phyloP scores from a whole-genome alignment of 2,329 filamentous ascomycete species.

The Nectriaceae sp. region DNA sequence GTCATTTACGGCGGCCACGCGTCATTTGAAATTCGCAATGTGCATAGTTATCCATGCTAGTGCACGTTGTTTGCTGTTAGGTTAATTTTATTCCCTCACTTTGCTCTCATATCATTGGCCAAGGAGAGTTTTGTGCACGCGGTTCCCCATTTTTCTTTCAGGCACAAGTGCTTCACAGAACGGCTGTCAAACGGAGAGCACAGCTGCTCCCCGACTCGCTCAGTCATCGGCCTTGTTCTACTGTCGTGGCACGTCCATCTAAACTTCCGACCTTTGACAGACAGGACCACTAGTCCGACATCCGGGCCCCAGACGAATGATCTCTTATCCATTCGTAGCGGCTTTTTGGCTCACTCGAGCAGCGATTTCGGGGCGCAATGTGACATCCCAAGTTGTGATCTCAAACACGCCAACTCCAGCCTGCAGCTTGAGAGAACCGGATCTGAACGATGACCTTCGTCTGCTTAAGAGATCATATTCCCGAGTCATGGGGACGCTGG shows the following conservation, averaged over 20 bases:
- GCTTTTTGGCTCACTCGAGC: too few relatives aligned
- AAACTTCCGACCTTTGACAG: too few relatives aligned
- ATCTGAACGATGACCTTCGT: too few relatives aligned
- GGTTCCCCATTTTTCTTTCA: background rate
- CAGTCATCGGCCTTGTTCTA: background rate
- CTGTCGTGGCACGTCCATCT: background rate
- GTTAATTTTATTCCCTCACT: background rate
- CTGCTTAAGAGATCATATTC: too few relatives aligned
- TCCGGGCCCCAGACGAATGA: too few relatives aligned
- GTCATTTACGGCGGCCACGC: background rate
- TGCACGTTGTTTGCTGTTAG: background rate
- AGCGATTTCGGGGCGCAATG: too few relatives aligned
- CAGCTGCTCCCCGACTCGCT: background rate
- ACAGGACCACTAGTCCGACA: too few relatives aligned
- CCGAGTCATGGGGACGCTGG: too few relatives aligned
- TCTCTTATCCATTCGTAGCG: too few relatives aligned
- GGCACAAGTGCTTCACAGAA: background rate
- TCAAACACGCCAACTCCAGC: too few relatives aligned
- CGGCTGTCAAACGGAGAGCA: background rate
- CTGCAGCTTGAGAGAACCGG: too few relatives aligned
- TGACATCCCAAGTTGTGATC: too few relatives aligned
- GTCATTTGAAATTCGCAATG: background rate
- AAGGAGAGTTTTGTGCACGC: background rate
- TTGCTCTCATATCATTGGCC: background rate
- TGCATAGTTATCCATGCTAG: background rate